Evolutionary conservation across 441 rosid species (phyloP), one percentile per base, ranked within the genome.

Genomic region (Sinapis alba): DNA sequence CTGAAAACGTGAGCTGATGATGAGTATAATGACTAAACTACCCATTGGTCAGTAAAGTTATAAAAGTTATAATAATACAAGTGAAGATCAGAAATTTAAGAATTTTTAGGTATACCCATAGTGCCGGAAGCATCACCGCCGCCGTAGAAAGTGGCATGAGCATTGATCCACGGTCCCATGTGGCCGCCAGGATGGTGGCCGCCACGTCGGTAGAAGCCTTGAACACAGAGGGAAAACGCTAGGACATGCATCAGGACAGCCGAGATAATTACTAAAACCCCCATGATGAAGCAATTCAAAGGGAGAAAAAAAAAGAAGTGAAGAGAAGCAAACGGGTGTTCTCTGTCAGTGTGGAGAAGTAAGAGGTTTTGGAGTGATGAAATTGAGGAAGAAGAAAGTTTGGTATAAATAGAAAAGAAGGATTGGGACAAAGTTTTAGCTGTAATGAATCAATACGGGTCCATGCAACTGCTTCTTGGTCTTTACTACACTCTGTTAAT

Each of bases 41-140:
- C 45, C 57, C 57, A 24, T 67, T 19, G 6, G 11, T 24, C 2
- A 24, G 61, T 30, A 10, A 26, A 65, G 30, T 21, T 43, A 20
- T 5, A 11, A 18, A 24, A n/a, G n/a, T n/a, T n/a, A n/a, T n/a
- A n/a, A n/a, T n/a, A 7, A 63, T 18, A 13, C 7, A 53, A 64
- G 3, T 9, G 12, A 43, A 65, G 19, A 57, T 5, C 6, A n/a
- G 8, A 36, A 3, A 7, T 1, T n/a, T 13, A 27, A 56, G 7
- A 13, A 2, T 15, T 38, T 11, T 32, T 13, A 16, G 20, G 73
- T 23, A 16, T 85, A 90, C 98, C 98, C 98, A 94, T 92, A 12
- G 98, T 92, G 43, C 98, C 98, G 18, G 98, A 86, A 69, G 98
- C 98, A 76, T 94, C 98, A 59, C 95, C 96, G 0, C 97, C 98